A percentile compares a stretch with the other conserved stretches of the same genome.
Evolutionary conservation across 768 basidiomycete genomes (phyloP).

Genomic region (Suillus americanus): DNA sequence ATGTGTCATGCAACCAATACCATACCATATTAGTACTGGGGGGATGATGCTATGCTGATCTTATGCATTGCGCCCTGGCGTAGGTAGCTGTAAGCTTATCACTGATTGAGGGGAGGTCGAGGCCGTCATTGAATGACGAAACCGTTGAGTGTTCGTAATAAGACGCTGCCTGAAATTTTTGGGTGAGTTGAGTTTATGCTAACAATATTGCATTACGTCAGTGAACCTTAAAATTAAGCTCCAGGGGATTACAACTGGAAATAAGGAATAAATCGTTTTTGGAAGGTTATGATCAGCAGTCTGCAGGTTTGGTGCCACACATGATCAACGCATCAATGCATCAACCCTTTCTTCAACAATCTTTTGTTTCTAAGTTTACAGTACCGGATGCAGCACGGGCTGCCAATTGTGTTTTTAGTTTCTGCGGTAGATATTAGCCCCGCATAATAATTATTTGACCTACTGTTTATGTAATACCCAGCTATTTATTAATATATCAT

Average conservation of each 20-base stretch:
- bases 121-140: not conserved
- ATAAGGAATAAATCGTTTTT: not conserved
- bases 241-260: not conserved
- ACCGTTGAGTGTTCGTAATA: not conserved
- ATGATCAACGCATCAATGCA: not conserved
- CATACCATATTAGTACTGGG: not conserved
- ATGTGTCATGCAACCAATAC: not conserved
- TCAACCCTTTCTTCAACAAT: not conserved
- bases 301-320: not conserved
- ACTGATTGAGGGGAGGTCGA: not conserved
- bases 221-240: not conserved
- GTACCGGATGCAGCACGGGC: not conserved
- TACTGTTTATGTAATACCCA: not conserved
- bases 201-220: not conserved
- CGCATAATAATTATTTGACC: not conserved
- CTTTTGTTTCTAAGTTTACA: not conserved
- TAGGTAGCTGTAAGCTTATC: not conserved
- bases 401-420: not conserved
- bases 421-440: not conserved
- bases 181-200: not conserved
- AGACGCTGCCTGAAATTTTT: not conserved
- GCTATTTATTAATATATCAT: not conserved
- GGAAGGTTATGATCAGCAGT: not conserved
- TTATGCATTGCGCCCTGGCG: not conserved
- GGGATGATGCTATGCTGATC: not conserved